Evolutionary conservation across 164 flowering plant species (phyloP), one percentile per base, ranked within the genome.

Genomic region (Stephania japonica): DNA sequence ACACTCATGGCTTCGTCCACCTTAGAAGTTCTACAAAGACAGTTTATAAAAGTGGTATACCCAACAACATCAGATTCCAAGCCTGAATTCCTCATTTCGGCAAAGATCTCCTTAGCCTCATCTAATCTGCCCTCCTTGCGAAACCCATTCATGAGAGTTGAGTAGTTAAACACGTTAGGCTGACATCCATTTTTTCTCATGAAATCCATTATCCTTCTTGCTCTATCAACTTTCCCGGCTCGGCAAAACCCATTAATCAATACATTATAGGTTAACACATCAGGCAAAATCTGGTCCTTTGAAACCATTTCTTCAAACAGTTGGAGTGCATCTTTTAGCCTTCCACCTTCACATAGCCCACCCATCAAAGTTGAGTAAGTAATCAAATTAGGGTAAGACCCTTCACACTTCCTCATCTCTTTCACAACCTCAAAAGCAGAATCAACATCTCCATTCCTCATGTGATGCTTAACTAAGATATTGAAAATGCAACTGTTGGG

Each of bases 401-500:
- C 41, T 24, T 73, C 68, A 5, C 89, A 74, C 69, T 77, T 85
- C 75, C 79, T 89, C 97, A 91, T 95, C 87, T 89, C 92, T 72
- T 86, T 70, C 25, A 95, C 71, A 19, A 95, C 87, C 79, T 81
- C 81, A 73, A 90, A 86, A 67, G 97, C 98, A 14, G 85, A 83
- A 63, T 81, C 86, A 23, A 90, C 69, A 80, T 91, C 86, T 41
- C 93, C 88, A 23, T 67, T 85, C 75, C 76, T 91, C 76, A 97
- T 89, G 73, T 95, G 94, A 80, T 93, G 80, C 80, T 95, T 95
- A 25, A 95, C 84, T 73, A 93, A 72, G 26, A 93, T 95, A 79
- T 95, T 95, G 76, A 85, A 90, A 79, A 95, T 88, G 86, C 98
- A 95, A 27, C 93, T 87, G 70, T 93, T 95, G 25, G 92, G 95